A percentile compares a stretch with the other conserved stretches of the same genome.
phyloP scores from a whole-genome alignment of 306 rosid species.

The Castanopsis chinensis region DNA sequence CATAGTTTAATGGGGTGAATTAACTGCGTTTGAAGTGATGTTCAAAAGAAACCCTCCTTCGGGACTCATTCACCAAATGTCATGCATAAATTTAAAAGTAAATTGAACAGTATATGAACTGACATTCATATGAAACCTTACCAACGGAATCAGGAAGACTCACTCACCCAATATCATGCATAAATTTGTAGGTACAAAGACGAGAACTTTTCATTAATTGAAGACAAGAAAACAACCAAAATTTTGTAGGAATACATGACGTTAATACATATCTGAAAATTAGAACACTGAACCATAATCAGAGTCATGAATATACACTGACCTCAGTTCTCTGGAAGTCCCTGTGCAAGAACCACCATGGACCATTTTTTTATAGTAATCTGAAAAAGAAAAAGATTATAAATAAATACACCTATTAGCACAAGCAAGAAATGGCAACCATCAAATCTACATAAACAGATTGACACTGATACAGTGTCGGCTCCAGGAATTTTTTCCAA shows the following conservation, averaged over 20 bases:
- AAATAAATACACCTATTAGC: background rate
- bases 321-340: slow-evolving; percentile 50
- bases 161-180: background rate
- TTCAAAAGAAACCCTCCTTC: background rate
- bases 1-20: background rate
- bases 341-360: slow-evolving; percentile 89
- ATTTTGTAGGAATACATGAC: background rate
- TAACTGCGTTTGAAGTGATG: background rate
- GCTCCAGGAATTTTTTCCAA: too few species aligned
- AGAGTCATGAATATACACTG: slow-evolving; percentile 19
- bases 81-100: too few species aligned
- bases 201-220: background rate
- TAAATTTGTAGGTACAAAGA: background rate
- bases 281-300: background rate
- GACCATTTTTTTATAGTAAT: slow-evolving; percentile 74
- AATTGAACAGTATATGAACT: background rate
- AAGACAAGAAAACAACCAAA: background rate
- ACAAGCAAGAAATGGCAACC: slow-evolving; percentile 4
- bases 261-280: background rate
- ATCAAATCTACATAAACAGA: background rate
- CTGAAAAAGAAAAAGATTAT: slow-evolving; percentile 39
- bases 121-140: background rate
- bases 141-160: background rate
- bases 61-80: too few species aligned
- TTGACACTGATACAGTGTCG: background rate